These are phyloP conservation scores for Aegilops longissima DNA, from an alignment of 176 grass and related monocot genomes.

Conservation along the genomic window DNA sequence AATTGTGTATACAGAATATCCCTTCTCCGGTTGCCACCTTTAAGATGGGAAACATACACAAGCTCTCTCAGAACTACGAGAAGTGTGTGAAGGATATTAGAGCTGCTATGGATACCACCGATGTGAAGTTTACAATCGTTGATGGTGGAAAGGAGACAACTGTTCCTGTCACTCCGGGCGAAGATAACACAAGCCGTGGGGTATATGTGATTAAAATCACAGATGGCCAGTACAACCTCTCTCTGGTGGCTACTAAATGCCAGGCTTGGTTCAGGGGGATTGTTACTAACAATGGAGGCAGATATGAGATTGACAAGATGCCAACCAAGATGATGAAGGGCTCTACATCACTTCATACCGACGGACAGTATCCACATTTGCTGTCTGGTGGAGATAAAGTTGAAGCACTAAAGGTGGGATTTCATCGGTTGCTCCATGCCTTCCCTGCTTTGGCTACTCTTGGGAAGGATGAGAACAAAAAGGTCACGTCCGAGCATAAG, in stretches of 20 bases:
- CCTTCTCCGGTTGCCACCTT: not conserved
- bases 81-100: not conserved
- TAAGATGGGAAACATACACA: not conserved
- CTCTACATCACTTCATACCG: not conserved
- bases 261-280: not conserved
- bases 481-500: not conserved
- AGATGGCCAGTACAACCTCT: not conserved
- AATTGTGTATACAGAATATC: not conserved
- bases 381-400: not conserved
- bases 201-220: not conserved
- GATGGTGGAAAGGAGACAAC: no score
- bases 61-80: not conserved
- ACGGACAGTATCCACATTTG: not conserved
- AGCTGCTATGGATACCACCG: not conserved
- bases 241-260: not conserved
- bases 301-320: not conserved
- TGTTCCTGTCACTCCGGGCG: not conserved
- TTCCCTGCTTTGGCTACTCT: not conserved
- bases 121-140: not conserved
- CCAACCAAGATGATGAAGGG: not conserved
- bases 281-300: not conserved
- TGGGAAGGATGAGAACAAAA: not conserved
- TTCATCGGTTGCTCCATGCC: not conserved
- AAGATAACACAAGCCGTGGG: not conserved
- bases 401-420: not conserved